Conservation (phyloP, 2,329 filamentous ascomycete genomes). For the Davidsoniella eucalypti region DNA sequence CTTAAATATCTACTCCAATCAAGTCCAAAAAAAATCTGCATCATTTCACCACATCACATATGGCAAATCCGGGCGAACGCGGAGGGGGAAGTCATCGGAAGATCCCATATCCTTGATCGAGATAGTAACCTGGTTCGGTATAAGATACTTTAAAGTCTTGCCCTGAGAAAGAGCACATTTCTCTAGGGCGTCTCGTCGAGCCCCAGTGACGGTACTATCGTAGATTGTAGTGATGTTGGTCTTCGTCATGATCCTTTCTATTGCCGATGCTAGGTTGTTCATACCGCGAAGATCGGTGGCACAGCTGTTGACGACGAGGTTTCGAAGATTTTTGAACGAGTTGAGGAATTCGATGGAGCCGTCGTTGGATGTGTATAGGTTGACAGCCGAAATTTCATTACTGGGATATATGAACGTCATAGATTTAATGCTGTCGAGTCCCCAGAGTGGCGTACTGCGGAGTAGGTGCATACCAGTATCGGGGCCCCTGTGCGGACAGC, state of each 20-base stretch:
- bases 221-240: background rate
- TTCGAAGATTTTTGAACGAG: slow-evolving; percentile 14
- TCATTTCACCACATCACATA: background rate
- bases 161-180: background rate
- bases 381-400: background rate
- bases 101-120: background rate
- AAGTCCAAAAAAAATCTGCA: no score
- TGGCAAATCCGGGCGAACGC: background rate
- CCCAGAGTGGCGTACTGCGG: slow-evolving; percentile 1
- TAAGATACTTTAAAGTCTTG: background rate
- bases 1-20: no score
- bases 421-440: background rate
- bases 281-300: slow-evolving; percentile 2
- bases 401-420: background rate
- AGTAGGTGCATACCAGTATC: background rate
- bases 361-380: background rate
- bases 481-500: background rate
- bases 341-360: slow-evolving; percentile 13
- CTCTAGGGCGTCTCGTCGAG: background rate
- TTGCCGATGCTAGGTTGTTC: background rate
- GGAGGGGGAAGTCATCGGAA: background rate
- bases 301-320: slow-evolving; percentile 13
- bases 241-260: background rate
- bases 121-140: no score
- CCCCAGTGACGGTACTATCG: background rate